Percentiles rank a stretch among this genome's conserved stretches.
These are phyloP conservation scores for Amanita thiersii DNA, from an alignment of 768 basidiomycete species.

Conservation along the genomic window DNA sequence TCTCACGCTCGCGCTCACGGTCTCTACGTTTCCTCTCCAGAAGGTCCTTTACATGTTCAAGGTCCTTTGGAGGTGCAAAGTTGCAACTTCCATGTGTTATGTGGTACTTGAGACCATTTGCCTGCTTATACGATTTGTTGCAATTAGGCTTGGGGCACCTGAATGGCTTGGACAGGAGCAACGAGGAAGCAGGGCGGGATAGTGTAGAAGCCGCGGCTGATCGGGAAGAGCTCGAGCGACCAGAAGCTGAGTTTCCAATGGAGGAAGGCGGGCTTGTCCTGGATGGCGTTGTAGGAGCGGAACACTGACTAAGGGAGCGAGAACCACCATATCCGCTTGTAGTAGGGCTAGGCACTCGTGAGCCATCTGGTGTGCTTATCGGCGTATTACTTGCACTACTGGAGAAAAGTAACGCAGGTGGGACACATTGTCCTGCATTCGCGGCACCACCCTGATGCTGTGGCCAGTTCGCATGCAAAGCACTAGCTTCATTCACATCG, in stretches of 20 bases:
- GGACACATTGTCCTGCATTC: conserved; percentile 38
- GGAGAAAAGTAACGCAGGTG: conserved; percentile 58
- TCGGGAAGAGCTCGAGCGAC: conserved; percentile 7
- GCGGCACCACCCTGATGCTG: conserved; percentile 21
- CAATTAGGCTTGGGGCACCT: conserved; percentile 92
- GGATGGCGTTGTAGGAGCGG: conserved; percentile 7
- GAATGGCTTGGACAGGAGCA: conserved; percentile 81
- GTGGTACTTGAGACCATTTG: conserved; percentile 92
- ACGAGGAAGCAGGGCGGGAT: conserved; percentile 38
- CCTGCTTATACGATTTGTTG: conserved; percentile 95
- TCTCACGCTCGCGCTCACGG: conserved; percentile 19
- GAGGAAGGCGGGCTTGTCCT: conserved; percentile 4
- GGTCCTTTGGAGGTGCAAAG: conserved; percentile 83
- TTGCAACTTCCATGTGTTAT: conserved; percentile 91
- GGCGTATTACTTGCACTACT: conserved; percentile 27
- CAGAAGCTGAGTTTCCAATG: conserved; percentile 10
- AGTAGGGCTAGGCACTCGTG: conserved; percentile 27
- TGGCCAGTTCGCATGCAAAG: conserved; percentile 13
- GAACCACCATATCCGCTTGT: conserved; percentile 8
- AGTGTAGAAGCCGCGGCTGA: conserved; percentile 11
- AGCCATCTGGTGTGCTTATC: conserved; percentile 37
- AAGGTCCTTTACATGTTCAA: conserved; percentile 68
- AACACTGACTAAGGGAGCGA: conserved; percentile 7
- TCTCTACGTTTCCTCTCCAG: conserved; percentile 49
- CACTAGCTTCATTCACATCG: conserved; percentile 27